Conservation (phyloP, 2,329 filamentous ascomycete genomes). For the Coniochaeta prunicola region DNA sequence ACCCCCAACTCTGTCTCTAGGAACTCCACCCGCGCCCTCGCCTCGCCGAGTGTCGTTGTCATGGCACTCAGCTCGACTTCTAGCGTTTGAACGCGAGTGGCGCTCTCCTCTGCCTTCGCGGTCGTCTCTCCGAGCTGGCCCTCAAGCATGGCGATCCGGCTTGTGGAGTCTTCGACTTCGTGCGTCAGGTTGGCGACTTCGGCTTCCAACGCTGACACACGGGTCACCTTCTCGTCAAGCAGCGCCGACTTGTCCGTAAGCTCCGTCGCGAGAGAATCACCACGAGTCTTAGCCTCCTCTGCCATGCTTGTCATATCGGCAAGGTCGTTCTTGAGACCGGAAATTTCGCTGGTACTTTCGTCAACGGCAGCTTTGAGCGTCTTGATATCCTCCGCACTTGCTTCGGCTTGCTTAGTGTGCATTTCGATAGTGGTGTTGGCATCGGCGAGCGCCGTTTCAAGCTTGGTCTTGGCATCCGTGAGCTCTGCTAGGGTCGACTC, state of each 20-base stretch:
- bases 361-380: constrained; percentile 14
- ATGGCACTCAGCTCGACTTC: constrained; percentile 15
- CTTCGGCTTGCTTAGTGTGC: constrained; percentile 4
- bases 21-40: constrained; percentile 1
- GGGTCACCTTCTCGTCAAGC: constrained; percentile 12
- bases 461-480: constrained; percentile 9
- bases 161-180: constrained; percentile 11
- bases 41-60: constrained; percentile 13
- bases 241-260: constrained; percentile 14
- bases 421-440: constrained; percentile 11
- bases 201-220: constrained; percentile 9
- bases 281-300: constrained; percentile 14
- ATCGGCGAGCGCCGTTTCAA: constrained; percentile 10
- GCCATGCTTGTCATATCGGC: constrained; percentile 9
- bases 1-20: constrained; percentile 1
- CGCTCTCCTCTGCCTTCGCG: constrained; percentile 13
- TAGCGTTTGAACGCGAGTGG: constrained; percentile 7
- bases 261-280: constrained; percentile 13
- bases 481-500: constrained; percentile 14
- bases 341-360: not conserved
- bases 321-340: constrained; percentile 12
- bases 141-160: constrained; percentile 8
- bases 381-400: constrained; percentile 10
- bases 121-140: constrained; percentile 16
- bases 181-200: constrained; percentile 14